phyloP scores from a whole-genome alignment of 768 basidiomycete genomes.

The Sistotremastrum niveocremeum region DNA sequence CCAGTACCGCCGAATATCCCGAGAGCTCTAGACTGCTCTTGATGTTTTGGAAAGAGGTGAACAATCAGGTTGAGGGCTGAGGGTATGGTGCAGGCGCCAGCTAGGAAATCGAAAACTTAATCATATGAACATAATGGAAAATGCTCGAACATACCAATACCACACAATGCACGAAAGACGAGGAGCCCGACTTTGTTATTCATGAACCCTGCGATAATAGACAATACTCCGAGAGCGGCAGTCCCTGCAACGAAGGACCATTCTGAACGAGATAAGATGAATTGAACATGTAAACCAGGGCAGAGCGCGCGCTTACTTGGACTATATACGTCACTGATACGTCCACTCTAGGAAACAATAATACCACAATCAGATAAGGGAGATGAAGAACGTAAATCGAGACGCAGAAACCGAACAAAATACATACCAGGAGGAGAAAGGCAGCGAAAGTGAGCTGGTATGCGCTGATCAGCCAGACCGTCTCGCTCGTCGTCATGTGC shows the following conservation, averaged over 20 bases:
- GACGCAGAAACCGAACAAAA: too few relatives aligned
- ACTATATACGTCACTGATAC: slow-evolving; percentile 26
- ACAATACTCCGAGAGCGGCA: slow-evolving; percentile 15
- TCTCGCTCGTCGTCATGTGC: slow-evolving; percentile 12
- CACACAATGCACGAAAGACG: slow-evolving; percentile 19
- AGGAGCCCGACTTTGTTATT: slow-evolving; percentile 19
- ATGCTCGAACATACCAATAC: slow-evolving; percentile 8
- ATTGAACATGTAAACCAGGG: too few relatives aligned
- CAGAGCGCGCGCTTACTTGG: slow-evolving; percentile 20
- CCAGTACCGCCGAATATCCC: slow-evolving; percentile 32
- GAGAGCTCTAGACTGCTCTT: slow-evolving; percentile 34
- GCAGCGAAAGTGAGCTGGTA: slow-evolving; percentile 31
- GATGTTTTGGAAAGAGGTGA: slow-evolving; percentile 33
- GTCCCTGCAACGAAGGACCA: slow-evolving; percentile 17
- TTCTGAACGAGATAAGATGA: slow-evolving; percentile 7
- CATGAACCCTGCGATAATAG: slow-evolving; percentile 18
- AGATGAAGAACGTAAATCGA: too few relatives aligned
- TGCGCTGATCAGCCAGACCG: slow-evolving; percentile 29
- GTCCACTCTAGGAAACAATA: slow-evolving; percentile 18
- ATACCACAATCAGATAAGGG: not conserved
- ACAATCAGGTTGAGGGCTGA: slow-evolving; percentile 38
- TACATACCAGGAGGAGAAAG: slow-evolving; percentile 22
- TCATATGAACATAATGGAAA: not conserved
- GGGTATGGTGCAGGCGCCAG: slow-evolving; percentile 36
- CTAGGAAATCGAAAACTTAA: slow-evolving; percentile 9